A percentile compares a stretch with the other conserved stretches of the same genome.
phyloP scores from a whole-genome alignment of 2,329 filamentous ascomycete genomes.

The Arthroderma sp. region DNA sequence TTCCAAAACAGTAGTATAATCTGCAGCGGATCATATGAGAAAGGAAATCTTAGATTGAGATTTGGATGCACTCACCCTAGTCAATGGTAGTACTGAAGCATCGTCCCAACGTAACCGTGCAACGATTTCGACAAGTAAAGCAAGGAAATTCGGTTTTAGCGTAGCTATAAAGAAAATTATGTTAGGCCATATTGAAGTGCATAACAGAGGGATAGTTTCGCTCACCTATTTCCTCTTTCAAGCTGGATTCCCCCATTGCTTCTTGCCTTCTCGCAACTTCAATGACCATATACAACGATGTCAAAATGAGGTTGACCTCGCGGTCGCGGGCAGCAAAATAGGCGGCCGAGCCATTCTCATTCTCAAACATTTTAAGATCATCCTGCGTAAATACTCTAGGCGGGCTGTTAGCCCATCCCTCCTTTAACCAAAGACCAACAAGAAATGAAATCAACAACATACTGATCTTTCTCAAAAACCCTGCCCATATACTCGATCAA shows the following conservation, averaged over 20 bases:
- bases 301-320: conserved; percentile 31
- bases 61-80: conserved; percentile 40
- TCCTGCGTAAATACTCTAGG: conserved; percentile 1
- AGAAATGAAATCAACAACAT: background rate
- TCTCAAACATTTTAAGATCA: conserved; percentile 14
- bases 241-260: conserved; percentile 3
- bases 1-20: conserved; percentile 86
- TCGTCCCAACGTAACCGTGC: conserved; percentile 60
- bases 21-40: conserved; percentile 24
- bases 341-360: conserved; percentile 21
- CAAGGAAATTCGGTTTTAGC: conserved; percentile 54
- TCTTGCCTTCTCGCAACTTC: conserved; percentile 29
- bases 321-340: conserved; percentile 25
- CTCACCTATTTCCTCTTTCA: conserved; percentile 12
- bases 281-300: conserved; percentile 29
- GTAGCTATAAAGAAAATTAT: conserved; percentile 32
- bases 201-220: conserved; percentile 8
- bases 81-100: conserved; percentile 40
- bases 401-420: no score
- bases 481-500: conserved; percentile 26
- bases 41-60: background rate
- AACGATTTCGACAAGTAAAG: conserved; percentile 57
- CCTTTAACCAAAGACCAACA: no score
- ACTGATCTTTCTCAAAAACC: conserved; percentile 27
- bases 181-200: conserved; percentile 10